Conservation (phyloP, 2,329 filamentous ascomycete species). For the Triangularia setosa region DNA sequence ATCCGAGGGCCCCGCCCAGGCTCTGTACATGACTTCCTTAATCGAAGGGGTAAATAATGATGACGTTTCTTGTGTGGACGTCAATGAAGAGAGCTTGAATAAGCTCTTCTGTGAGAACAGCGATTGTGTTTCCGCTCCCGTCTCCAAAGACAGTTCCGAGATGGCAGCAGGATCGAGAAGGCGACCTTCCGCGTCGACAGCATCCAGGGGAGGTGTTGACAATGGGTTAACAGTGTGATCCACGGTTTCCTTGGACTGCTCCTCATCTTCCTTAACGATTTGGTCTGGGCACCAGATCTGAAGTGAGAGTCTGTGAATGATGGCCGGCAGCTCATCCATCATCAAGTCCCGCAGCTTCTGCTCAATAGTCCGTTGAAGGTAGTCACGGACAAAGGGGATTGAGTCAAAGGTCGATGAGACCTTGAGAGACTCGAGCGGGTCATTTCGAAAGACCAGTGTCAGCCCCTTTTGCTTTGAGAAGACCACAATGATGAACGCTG, state of each 20-base stretch:
- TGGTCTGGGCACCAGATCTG: constrained; percentile 89
- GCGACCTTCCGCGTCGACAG: constrained; percentile 76
- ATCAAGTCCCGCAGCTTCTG: constrained; percentile 86
- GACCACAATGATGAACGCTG: constrained; percentile 94
- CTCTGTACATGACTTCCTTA: constrained; percentile 82
- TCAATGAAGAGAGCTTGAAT: constrained; percentile 74
- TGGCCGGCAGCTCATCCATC: constrained; percentile 96
- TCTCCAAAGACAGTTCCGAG: constrained; percentile 73
- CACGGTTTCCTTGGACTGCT: constrained; percentile 48
- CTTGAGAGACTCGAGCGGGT: constrained; percentile 94
- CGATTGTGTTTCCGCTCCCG: constrained; percentile 75
- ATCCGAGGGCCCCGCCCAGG: constrained; percentile 80
- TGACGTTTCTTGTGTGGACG: constrained; percentile 83
- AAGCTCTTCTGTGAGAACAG: constrained; percentile 96
- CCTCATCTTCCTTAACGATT: constrained; percentile 60
- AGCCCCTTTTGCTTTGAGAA: constrained; percentile 97
- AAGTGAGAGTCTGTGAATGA: constrained; percentile 88
- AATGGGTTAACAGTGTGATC: constrained; percentile 73
- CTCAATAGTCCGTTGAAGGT: constrained; percentile 94
- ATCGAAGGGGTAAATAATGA: constrained; percentile 92
- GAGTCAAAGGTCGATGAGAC: constrained; percentile 99
- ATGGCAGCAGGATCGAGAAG: constrained; percentile 71
- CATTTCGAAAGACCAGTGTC: constrained; percentile 95
- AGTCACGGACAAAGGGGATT: constrained; percentile 96
- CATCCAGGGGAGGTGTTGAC: constrained; percentile 73